phyloP scores from a whole-genome alignment of 805 yeast species.

The Yarrowia hollandica region DNA sequence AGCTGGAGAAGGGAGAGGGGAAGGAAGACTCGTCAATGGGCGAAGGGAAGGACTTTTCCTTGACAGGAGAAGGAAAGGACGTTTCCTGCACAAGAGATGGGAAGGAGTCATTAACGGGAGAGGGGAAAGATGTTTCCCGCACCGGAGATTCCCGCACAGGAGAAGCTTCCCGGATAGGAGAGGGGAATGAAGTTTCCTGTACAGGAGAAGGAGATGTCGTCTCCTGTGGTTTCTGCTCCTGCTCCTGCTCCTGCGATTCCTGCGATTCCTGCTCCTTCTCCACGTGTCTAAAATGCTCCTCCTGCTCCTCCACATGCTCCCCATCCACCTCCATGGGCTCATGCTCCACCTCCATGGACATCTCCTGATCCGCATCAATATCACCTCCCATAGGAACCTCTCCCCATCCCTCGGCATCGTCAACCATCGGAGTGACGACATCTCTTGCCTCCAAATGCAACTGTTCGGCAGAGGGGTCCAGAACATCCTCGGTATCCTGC shows the following conservation, averaged over 20 bases:
- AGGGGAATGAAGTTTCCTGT: background rate
- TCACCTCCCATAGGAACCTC: constrained; percentile 11
- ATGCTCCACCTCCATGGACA: background rate
- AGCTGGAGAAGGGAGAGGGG: constrained; percentile 10
- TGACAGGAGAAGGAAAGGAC: background rate
- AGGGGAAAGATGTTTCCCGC: background rate
- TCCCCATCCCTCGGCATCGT: constrained; percentile 10
- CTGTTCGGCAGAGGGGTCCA: constrained; percentile 29
- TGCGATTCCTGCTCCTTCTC: too few species aligned
- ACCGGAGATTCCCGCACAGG: too few species aligned
- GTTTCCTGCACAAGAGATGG: background rate
- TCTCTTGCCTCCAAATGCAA: constrained; percentile 30
- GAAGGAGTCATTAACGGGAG: background rate
- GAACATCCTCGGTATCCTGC: constrained; percentile 14
- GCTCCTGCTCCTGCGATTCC: too few species aligned
- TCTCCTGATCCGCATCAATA: too few species aligned
- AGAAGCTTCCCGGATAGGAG: background rate
- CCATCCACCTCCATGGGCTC: background rate
- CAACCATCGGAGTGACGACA: constrained; percentile 20
- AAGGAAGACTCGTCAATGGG: constrained; percentile 6
- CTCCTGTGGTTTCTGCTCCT: too few species aligned
- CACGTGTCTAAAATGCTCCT: too few species aligned
- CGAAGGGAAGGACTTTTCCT: background rate
- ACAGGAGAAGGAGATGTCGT: too few species aligned
- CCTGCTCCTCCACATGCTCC: constrained; percentile 2